A percentile compares a stretch with the other conserved stretches of the same genome.
These are phyloP conservation scores for Dothistroma pini DNA, from an alignment of 2,329 filamentous ascomycete genomes.

Conservation along the genomic window DNA sequence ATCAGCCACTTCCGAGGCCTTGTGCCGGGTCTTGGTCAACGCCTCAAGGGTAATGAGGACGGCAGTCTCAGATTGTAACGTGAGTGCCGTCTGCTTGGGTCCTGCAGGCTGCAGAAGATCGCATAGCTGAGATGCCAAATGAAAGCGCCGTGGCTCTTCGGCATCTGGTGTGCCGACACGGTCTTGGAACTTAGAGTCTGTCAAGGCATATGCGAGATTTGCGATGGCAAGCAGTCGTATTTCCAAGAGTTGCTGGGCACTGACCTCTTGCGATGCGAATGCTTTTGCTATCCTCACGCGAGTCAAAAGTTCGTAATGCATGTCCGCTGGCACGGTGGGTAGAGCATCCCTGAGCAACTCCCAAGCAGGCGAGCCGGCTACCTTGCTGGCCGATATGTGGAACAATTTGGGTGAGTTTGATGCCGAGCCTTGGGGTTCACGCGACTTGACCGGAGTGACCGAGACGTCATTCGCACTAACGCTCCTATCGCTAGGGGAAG, in stretches of 20 bases:
- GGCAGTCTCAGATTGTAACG: slow-evolving; percentile 74
- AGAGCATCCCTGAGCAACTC: slow-evolving; percentile 42
- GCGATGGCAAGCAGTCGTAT: slow-evolving; percentile 82
- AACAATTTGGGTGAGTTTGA: slow-evolving; percentile 51
- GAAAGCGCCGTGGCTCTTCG: slow-evolving; percentile 83
- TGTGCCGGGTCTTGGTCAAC: slow-evolving; percentile 73
- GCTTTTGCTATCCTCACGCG: slow-evolving; percentile 81
- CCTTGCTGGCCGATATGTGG: slow-evolving; percentile 57
- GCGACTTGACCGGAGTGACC: slow-evolving; percentile 27
- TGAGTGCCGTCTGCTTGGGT: slow-evolving; percentile 64
- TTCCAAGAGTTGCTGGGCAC: slow-evolving; percentile 67
- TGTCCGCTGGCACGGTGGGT: slow-evolving; percentile 64
- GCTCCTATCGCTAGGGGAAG: slow-evolving; percentile 25
- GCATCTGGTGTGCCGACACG: slow-evolving; percentile 82
- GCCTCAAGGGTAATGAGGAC: slow-evolving; percentile 79
- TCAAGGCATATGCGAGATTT: slow-evolving; percentile 86
- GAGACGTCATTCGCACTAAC: slow-evolving; percentile 26
- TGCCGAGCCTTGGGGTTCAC: slow-evolving; percentile 35
- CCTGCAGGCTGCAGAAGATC: slow-evolving; percentile 84
- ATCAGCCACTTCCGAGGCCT: slow-evolving; percentile 75
- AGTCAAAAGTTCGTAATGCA: slow-evolving; percentile 80
- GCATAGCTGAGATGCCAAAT: slow-evolving; percentile 86
- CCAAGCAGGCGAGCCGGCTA: slow-evolving; percentile 42
- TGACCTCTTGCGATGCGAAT: slow-evolving; percentile 61
- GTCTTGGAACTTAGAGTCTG: slow-evolving; percentile 76